Evolutionary conservation across 345 rosid species (phyloP), one percentile per base, ranked within the genome.

Genomic region (Reutealis trisperma): DNA sequence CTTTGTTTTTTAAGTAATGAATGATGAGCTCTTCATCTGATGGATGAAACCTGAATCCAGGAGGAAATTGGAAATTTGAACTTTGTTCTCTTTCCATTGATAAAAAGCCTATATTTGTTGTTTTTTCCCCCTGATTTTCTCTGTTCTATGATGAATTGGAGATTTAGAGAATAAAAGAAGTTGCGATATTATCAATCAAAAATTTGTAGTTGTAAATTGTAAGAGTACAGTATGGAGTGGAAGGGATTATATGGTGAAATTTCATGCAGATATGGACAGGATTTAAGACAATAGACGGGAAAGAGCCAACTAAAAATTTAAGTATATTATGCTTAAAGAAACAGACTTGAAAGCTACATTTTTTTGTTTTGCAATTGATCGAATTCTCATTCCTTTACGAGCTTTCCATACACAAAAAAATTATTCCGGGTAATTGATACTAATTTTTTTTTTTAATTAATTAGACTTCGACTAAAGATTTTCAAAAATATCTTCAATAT

Each of bases 31-130:
- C 89, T 78, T 87, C 87, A 66, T 85, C 92, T 6, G 92, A 85
- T 41, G 92, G 90, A 78, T 81, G 88, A 67, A 87, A 89, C 77
- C 90, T 81, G 77, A 89, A 89, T 61, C 90, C 92, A 2, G 88
- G 90, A 63, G 92, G 92, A 52, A 85, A 76, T 49, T 75, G 75
- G 74, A 83, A 74, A 34, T 57, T 57, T n/a, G 82, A 65, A 79
- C 37, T 45, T 45, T 25, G 32, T 52, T 70, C 60, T 44, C 45
- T 67, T 74, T 83, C 87, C 85, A 83, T 85, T 66, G 74, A 45
- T 63, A 32, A 54, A 24, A 34, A 24, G 37, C 4, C 37, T 34
- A 2, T 34, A 34, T 37, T 37, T n/a, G n/a, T n/a, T n/a, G n/a
- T n/a, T 37, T 5, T 37, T 37, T 37, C 5, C 5, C 32, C n/a